These are phyloP conservation scores for Microdochium nivale DNA, from an alignment of 2,329 filamentous ascomycete species.

Conservation along the genomic window DNA sequence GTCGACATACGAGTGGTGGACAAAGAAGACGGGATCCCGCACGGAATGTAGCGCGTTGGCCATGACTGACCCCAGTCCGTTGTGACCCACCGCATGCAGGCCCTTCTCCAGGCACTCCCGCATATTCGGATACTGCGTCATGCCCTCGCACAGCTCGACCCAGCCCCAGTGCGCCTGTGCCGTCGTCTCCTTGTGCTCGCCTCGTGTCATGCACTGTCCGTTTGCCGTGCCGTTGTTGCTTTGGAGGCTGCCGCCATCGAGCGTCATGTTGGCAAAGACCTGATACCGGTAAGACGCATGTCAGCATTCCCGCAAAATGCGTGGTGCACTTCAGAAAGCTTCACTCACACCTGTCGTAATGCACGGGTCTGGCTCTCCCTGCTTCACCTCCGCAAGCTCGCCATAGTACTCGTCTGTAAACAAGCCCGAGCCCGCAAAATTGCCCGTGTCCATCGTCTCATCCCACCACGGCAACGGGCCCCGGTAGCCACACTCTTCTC, in stretches of 20 bases:
- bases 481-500: slow-evolving; percentile 22
- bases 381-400: slow-evolving; percentile 13
- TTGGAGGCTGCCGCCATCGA: slow-evolving; percentile 1
- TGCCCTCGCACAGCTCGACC: slow-evolving; percentile 6
- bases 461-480: slow-evolving; percentile 23
- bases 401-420: slow-evolving; percentile 20
- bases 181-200: not conserved
- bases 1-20: not conserved
- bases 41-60: slow-evolving; percentile 18
- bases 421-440: slow-evolving; percentile 15
- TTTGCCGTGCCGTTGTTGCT: slow-evolving; percentile 11
- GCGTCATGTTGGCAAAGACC: slow-evolving; percentile 12
- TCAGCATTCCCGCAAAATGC: not conserved
- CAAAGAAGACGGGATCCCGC: slow-evolving; percentile 9
- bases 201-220: slow-evolving; percentile 20
- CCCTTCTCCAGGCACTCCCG: slow-evolving; percentile 9
- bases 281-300: not conserved
- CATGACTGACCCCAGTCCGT: slow-evolving; percentile 22
- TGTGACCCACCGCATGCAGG: slow-evolving; percentile 22
- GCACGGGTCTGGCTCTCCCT: slow-evolving; percentile 15
- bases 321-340: not conserved
- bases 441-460: slow-evolving; percentile 22
- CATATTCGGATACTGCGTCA: slow-evolving; percentile 4
- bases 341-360: slow-evolving; percentile 14
- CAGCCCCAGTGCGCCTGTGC: slow-evolving; percentile 2